Conservation (phyloP, 768 basidiomycete genomes). For the Pleurotus giganteus region DNA sequence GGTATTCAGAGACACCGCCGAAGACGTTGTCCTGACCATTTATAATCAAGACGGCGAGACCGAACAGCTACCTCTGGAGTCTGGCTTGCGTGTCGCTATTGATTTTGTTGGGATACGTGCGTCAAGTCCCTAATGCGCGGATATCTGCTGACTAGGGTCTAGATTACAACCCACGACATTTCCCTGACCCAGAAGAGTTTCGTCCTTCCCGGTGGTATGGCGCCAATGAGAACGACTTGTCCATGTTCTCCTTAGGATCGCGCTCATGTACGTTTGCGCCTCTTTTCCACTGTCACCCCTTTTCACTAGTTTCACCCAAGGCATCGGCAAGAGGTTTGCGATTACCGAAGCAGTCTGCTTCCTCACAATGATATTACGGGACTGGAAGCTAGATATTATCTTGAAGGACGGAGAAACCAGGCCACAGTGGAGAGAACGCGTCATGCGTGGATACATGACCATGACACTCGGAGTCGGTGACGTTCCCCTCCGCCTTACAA, state of each 20-base stretch:
- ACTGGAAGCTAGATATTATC: constrained; percentile 38
- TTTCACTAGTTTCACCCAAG: constrained; percentile 13
- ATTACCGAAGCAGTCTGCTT: constrained; percentile 41
- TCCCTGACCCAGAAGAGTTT: constrained; percentile 26
- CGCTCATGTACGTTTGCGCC: constrained; percentile 1
- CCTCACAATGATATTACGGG: constrained; percentile 37
- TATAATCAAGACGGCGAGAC: constrained; percentile 15
- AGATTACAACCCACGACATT: constrained; percentile 30
- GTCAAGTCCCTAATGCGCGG: constrained; percentile 15
- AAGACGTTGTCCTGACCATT: constrained; percentile 40
- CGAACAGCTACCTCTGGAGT: neutral
- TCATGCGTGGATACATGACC: too few species aligned
- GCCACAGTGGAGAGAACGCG: constrained; percentile 21
- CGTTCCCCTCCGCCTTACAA: too few species aligned
- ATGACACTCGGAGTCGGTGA: too few species aligned
- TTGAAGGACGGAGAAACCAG: constrained; percentile 27
- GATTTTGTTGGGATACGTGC: constrained; percentile 51
- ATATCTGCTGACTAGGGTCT: neutral
- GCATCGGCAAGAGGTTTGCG: constrained; percentile 45
- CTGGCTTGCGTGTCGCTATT: constrained; percentile 25
- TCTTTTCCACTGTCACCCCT: too few species aligned
- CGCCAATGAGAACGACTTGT: constrained; percentile 15
- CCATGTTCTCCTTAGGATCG: constrained; percentile 22
- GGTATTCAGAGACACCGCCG: constrained; percentile 38
- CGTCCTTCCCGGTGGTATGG: constrained; percentile 33